Evolutionary conservation across 805 yeast species (phyloP), one percentile per base, ranked within the genome.

Genomic region (Spencermartinsiella europaea): DNA sequence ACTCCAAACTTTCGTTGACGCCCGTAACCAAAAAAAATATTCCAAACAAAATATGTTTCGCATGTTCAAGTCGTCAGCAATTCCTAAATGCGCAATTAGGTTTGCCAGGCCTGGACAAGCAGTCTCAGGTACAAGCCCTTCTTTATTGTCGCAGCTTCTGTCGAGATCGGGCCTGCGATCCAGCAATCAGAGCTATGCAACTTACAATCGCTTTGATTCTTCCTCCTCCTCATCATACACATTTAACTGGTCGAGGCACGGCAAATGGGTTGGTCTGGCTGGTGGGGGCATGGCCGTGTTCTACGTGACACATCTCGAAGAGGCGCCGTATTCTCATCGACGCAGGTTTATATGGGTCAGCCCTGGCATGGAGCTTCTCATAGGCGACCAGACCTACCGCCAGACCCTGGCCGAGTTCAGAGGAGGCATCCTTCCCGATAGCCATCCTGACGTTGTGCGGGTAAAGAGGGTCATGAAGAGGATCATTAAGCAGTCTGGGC

Each of bases 291-390:
- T 44, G 2, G 53, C 54, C 12, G 45, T 53, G 8, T 38, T 69
- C 41, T 76, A 72, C 61, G 68, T 72, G 22, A 71, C 82, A 25
- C 73, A 82, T 53, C 68, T 86, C 25, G 85, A 89, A 52, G 76
- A 77, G 53, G 96, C 95, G 0, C 96, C 96, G 0, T 82, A 83
- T 21, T 81, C 95, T 1, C 78, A 80, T 27, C 70, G 98, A 42
- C 67, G 59, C 25, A 70, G 97, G 52, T 76, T 88, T 57, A 76
- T 89, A 60, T 76, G 88, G 75, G 70, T 85, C 1, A 83, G 88
- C 3, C 73, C 74, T 42, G 76, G 80, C 70, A 52, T 83, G 27
- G 96, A 87, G 58, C 55, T 64, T 16, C 70, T 63, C 50, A 66
- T 85, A 15, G 95, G 95, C 1, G 77, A 77, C 25, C 69, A 70